A percentile compares a stretch with the other conserved stretches of the same genome.
Evolutionary conservation across 371 early-diverging fungal species (phyloP).

Genomic region (Mortierella sp.): DNA sequence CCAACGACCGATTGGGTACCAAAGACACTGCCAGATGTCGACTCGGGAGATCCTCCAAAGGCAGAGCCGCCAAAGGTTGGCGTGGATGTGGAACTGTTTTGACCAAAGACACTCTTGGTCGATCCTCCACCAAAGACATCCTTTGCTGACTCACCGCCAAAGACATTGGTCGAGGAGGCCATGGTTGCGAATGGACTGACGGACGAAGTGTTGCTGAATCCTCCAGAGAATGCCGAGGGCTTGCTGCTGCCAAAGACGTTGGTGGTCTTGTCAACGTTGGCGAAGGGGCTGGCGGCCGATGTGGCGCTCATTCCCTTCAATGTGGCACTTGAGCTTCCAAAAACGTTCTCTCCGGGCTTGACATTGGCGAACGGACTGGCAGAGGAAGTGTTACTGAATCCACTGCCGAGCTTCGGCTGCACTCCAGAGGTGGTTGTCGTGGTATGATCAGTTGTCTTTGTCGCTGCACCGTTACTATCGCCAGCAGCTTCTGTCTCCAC

Average conservation of each 20-base stretch:
- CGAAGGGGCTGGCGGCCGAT: slow-evolving; percentile 37
- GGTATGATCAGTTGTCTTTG: background rate
- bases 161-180: slow-evolving; percentile 23
- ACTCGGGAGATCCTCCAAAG: slow-evolving; percentile 17
- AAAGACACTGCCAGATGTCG: slow-evolving; percentile 47
- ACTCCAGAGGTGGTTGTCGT: slow-evolving; percentile 9
- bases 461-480: slow-evolving; percentile 7
- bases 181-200: slow-evolving; percentile 31
- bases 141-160: slow-evolving; percentile 31
- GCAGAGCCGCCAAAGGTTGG: slow-evolving; percentile 10
- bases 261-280: slow-evolving; percentile 22
- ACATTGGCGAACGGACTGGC: slow-evolving; percentile 45
- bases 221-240: slow-evolving; percentile 23
- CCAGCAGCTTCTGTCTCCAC: slow-evolving; percentile 16
- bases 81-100: slow-evolving; percentile 9
- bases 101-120: slow-evolving; percentile 36
- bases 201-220: slow-evolving; percentile 35
- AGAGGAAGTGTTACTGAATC: slow-evolving; percentile 38
- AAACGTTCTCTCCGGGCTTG: slow-evolving; percentile 32
- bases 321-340: slow-evolving; percentile 38
- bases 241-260: slow-evolving; percentile 29
- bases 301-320: slow-evolving; percentile 23
- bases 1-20: slow-evolving; percentile 45
- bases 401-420: slow-evolving; percentile 14
- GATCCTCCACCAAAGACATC: slow-evolving; percentile 25